Evolutionary conservation across 2,329 filamentous ascomycete species (phyloP).

Genomic region (Neospermospora avenae): DNA sequence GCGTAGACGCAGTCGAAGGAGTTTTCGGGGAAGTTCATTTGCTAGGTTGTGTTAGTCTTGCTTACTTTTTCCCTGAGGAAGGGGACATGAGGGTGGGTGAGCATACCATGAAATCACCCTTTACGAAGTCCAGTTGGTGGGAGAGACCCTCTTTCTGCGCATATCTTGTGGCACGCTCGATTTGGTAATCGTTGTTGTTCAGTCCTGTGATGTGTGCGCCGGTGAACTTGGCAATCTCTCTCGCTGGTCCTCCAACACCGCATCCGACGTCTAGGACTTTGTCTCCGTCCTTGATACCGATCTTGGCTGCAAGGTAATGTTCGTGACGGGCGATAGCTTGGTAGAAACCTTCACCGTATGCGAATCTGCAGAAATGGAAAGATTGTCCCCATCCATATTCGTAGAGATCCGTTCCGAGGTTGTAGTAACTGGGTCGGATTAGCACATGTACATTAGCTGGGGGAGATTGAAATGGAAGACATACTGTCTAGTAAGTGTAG

Average conservation of each 20-base stretch:
- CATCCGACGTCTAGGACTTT: constrained; percentile 94
- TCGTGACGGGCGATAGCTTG: constrained; percentile 95
- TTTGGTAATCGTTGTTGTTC: constrained; percentile 99
- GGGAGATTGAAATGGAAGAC: constrained; percentile 36
- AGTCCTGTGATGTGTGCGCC: constrained; percentile 85
- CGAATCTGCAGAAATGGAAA: constrained; percentile 98
- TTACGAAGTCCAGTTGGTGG: constrained; percentile 80
- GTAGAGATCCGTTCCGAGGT: constrained; percentile 90
- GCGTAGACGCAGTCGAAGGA: constrained; percentile 93
- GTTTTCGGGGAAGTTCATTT: constrained; percentile 94
- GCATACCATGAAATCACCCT: constrained; percentile 90
- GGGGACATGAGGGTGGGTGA: not conserved
- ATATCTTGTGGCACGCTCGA: constrained; percentile 87
- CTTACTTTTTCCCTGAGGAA: not conserved
- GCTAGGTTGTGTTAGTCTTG: constrained; percentile 43
- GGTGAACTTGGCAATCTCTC: constrained; percentile 96
- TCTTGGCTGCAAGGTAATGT: constrained; percentile 92
- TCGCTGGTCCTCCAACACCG: constrained; percentile 91
- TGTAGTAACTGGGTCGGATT: constrained; percentile 71
- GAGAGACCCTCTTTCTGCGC: constrained; percentile 78
- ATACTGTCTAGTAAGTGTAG: constrained; percentile 88
- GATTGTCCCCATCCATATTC: constrained; percentile 96
- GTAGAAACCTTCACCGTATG: constrained; percentile 79
- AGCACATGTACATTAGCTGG: constrained; percentile 4
- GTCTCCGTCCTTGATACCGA: constrained; percentile 83